A percentile compares a stretch with the other conserved stretches of the same genome.
phyloP scores from a whole-genome alignment of 768 basidiomycete species.

The Kwoniella europaea region DNA sequence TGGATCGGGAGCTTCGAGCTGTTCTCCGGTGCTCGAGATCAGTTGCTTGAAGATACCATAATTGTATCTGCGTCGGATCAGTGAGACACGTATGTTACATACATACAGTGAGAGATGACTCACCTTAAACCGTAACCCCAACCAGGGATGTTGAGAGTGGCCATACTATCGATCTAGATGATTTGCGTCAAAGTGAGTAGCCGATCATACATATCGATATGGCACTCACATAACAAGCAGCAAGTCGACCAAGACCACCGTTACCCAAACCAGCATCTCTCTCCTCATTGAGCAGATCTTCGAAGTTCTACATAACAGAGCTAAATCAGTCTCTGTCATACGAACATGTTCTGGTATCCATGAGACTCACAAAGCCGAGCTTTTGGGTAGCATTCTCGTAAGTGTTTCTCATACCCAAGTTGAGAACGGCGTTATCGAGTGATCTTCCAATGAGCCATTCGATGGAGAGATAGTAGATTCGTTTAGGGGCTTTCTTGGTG shows the following conservation, averaged over 20 bases:
- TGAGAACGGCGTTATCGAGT: slow-evolving; percentile 75
- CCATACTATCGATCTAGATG: slow-evolving; percentile 70
- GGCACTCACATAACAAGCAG: slow-evolving; percentile 82
- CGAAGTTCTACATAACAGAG: slow-evolving; percentile 63
- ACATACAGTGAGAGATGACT: slow-evolving; percentile 19
- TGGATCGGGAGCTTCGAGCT: slow-evolving; percentile 63
- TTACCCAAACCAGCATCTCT: slow-evolving; percentile 94
- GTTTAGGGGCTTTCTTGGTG: slow-evolving; percentile 57
- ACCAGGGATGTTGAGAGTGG: slow-evolving; percentile 85
- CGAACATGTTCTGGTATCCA: background rate
- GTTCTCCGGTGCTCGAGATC: slow-evolving; percentile 64
- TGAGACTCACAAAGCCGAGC: slow-evolving; percentile 71
- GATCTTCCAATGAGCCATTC: slow-evolving; percentile 68
- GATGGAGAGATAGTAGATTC: slow-evolving; percentile 85
- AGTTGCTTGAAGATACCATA: slow-evolving; percentile 96
- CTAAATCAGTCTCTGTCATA: background rate
- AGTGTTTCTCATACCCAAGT: slow-evolving; percentile 79
- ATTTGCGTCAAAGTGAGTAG: slow-evolving; percentile 5
- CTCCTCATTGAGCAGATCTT: slow-evolving; percentile 84
- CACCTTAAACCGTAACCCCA: slow-evolving; percentile 96
- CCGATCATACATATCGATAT: background rate
- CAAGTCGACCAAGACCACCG: slow-evolving; percentile 92
- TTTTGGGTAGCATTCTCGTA: slow-evolving; percentile 71
- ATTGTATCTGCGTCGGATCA: slow-evolving; percentile 60
- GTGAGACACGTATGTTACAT: background rate